These are phyloP conservation scores for Paradendryphiella salina DNA, from an alignment of 2,329 filamentous ascomycete genomes.

Conservation along the genomic window DNA sequence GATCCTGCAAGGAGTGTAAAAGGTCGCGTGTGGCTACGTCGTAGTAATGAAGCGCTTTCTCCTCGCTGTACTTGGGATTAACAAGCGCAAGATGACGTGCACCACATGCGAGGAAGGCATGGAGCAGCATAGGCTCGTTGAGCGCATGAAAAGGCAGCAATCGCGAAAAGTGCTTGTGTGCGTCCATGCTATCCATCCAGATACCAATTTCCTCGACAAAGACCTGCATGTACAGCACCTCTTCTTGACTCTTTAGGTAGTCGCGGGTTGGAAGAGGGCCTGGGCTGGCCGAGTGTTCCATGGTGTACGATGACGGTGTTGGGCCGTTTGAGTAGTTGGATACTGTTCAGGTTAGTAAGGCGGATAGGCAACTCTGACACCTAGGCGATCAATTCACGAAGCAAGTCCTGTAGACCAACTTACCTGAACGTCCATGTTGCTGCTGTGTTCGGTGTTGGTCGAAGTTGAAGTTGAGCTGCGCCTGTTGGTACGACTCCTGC, in stretches of 20 bases:
- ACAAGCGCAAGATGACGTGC: slow-evolving; percentile 77
- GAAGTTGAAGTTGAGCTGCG: slow-evolving; percentile 48
- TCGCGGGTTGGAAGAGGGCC: slow-evolving; percentile 52
- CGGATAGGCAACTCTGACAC: no score
- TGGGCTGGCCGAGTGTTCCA: slow-evolving; percentile 31
- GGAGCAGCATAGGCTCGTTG: slow-evolving; percentile 82
- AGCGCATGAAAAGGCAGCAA: slow-evolving; percentile 82
- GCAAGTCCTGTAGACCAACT: slow-evolving; percentile 4
- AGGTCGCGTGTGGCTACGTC: slow-evolving; percentile 81
- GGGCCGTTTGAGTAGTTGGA: slow-evolving; percentile 32
- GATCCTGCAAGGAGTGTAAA: slow-evolving; percentile 76
- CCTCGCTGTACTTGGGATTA: slow-evolving; percentile 70
- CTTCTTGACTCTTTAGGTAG: slow-evolving; percentile 73
- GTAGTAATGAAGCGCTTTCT: slow-evolving; percentile 81
- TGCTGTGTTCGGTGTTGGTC: slow-evolving; percentile 37
- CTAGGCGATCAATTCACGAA: no score
- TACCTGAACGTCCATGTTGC: slow-evolving; percentile 29
- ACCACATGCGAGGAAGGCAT: slow-evolving; percentile 86
- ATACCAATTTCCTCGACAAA: slow-evolving; percentile 88
- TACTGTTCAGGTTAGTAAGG: slow-evolving; percentile 20
- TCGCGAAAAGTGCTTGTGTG: slow-evolving; percentile 81
- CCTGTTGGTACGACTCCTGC: slow-evolving; percentile 52
- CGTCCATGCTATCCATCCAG: slow-evolving; percentile 94
- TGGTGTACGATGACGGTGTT: slow-evolving; percentile 30
- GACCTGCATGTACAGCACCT: slow-evolving; percentile 86